phyloP scores from a whole-genome alignment of 2,329 filamentous ascomycete species.

The Aspergillus pseudoglaucus region DNA sequence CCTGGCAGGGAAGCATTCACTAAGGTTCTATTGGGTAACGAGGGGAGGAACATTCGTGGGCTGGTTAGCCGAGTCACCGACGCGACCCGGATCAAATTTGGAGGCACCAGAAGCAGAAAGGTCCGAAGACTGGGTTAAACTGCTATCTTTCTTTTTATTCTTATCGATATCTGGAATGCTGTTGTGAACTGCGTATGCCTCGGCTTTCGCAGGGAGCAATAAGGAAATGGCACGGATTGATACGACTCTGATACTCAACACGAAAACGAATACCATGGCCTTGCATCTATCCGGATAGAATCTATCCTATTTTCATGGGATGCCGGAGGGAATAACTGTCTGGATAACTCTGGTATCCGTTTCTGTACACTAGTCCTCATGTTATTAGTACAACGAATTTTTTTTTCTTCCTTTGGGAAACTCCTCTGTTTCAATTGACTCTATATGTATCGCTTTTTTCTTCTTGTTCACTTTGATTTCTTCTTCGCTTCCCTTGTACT shows the following conservation, averaged over 20 bases:
- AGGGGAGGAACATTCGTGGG: slow-evolving; percentile 68
- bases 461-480: neutral
- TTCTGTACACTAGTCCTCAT: neutral
- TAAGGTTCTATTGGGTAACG: slow-evolving; percentile 80
- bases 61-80: slow-evolving; percentile 78
- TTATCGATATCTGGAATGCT: neutral
- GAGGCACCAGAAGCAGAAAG: slow-evolving; percentile 79
- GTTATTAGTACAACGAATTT: neutral
- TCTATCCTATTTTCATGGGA: neutral
- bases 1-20: slow-evolving; percentile 78
- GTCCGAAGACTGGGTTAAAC: slow-evolving; percentile 68
- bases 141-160: neutral
- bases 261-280: neutral
- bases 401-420: neutral
- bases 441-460: neutral
- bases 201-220: neutral
- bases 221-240: neutral
- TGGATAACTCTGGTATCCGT: neutral
- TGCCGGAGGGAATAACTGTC: neutral
- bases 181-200: neutral
- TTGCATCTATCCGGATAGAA: neutral
- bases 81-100: slow-evolving; percentile 87
- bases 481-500: neutral
- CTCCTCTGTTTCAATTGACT: neutral
- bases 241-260: neutral